These are phyloP conservation scores for Sclerotinia minor DNA, from an alignment of 2,329 filamentous ascomycete genomes.

Conservation along the genomic window DNA sequence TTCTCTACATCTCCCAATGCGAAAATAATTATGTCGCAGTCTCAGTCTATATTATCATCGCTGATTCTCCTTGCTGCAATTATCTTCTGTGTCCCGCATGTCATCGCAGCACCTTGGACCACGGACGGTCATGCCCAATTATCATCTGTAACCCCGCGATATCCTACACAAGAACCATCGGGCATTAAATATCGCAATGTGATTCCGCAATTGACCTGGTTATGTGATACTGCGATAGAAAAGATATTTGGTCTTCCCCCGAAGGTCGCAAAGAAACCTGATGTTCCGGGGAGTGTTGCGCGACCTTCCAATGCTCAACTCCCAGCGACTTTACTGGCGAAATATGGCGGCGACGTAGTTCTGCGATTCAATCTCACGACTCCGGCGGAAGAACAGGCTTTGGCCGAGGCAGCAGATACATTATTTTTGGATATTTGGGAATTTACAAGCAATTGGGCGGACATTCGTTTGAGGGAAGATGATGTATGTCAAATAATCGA, in stretches of 20 bases:
- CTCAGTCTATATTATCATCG: constrained; percentile 16
- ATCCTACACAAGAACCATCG: constrained; percentile 23
- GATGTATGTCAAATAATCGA: constrained; percentile 54
- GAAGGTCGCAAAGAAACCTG: constrained; percentile 33
- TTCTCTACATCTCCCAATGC: constrained; percentile 88
- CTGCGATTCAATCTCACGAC: constrained; percentile 80
- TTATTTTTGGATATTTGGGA: constrained; percentile 92
- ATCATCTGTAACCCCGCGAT: constrained; percentile 23
- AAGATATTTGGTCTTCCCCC: constrained; percentile 49
- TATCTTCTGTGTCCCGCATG: constrained; percentile 27
- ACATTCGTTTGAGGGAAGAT: constrained; percentile 76
- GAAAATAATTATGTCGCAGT: constrained; percentile 92
- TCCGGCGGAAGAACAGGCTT: constrained; percentile 64
- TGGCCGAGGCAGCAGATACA: constrained; percentile 71
- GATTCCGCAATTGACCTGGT: constrained; percentile 53
- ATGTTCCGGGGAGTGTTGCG: constrained; percentile 27
- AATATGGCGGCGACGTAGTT: constrained; percentile 81
- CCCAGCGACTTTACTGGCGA: constrained; percentile 42
- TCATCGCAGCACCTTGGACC: constrained; percentile 33
- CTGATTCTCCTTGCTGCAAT: constrained; percentile 25
- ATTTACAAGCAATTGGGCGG: constrained; percentile 76
- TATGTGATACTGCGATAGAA: constrained; percentile 53
- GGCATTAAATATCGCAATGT: constrained; percentile 33
- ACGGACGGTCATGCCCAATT: constrained; percentile 26
- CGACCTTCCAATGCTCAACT: constrained; percentile 40